phyloP scores from a whole-genome alignment of 768 basidiomycete genomes.

The Kwoniella botswanensis region DNA sequence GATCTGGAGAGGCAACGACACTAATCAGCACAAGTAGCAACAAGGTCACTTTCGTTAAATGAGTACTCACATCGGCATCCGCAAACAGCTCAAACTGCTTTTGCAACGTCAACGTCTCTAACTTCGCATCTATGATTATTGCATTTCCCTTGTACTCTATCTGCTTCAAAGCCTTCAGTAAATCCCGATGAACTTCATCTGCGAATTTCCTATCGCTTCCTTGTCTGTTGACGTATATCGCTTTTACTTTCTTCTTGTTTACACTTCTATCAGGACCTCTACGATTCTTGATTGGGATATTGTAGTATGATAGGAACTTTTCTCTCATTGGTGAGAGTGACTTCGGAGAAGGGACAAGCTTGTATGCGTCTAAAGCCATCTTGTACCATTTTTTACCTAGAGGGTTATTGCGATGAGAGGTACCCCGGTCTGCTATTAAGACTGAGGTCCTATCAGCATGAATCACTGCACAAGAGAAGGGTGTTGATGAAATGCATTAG shows the following conservation, averaged over 20 bases:
- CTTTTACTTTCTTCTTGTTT: not conserved
- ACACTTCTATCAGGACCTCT: not conserved
- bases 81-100: constrained; percentile 4
- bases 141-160: constrained; percentile 8
- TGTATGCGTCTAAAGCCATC: constrained; percentile 6
- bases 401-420: constrained; percentile 8
- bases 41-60: too few relatives aligned
- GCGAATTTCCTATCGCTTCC: constrained; percentile 8
- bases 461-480: too few relatives aligned
- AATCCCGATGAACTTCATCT: not conserved
- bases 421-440: constrained; percentile 6
- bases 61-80: constrained; percentile 15
- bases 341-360: not conserved
- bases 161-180: not conserved
- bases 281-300: not conserved
- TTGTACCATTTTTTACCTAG: constrained; percentile 12
- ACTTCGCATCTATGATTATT: not conserved
- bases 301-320: not conserved
- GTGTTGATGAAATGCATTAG: too few relatives aligned
- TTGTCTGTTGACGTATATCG: constrained; percentile 15
- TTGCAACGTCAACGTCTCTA: not conserved
- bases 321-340: constrained; percentile 1
- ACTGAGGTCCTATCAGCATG: not conserved
- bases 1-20: not conserved
- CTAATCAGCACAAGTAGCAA: too few relatives aligned